Conservation (phyloP, 805 yeast genomes). For the Schizosaccharomyces octosporus region DNA sequence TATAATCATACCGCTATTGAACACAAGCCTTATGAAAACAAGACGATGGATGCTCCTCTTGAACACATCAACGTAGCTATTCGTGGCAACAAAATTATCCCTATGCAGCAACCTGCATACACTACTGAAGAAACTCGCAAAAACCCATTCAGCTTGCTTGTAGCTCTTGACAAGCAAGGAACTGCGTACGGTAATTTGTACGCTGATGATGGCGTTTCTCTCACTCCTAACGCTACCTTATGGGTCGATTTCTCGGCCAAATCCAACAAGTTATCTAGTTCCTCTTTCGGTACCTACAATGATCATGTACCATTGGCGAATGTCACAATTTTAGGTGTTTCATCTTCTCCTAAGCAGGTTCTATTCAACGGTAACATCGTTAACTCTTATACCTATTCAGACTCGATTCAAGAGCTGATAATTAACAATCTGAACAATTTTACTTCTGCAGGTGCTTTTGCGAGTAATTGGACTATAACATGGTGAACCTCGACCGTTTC, state of each 20-base stretch:
- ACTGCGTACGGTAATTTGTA: slow-evolving; percentile 29
- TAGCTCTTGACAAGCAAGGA: slow-evolving; percentile 25
- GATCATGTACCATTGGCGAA: background rate
- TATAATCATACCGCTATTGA: slow-evolving; percentile 12
- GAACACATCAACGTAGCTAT: slow-evolving; percentile 34
- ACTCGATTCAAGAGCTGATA: background rate
- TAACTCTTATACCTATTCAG: background rate
- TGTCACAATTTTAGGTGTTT: slow-evolving; percentile 3
- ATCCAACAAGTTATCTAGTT: background rate
- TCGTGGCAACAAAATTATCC: slow-evolving; percentile 39
- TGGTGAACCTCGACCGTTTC: slow-evolving; percentile 11
- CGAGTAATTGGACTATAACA: background rate
- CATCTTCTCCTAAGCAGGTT: slow-evolving; percentile 1
- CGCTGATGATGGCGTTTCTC: slow-evolving; percentile 55
- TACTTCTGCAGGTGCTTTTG: background rate
- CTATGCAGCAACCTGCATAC: slow-evolving; percentile 27
- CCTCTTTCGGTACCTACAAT: background rate
- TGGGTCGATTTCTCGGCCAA: background rate
- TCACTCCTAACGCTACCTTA: background rate
- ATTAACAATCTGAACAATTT: background rate
- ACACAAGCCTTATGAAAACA: slow-evolving; percentile 13
- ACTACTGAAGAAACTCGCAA: slow-evolving; percentile 37
- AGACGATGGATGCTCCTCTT: slow-evolving; percentile 19
- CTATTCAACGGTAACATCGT: background rate
- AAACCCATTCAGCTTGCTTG: slow-evolving; percentile 45